phyloP scores from a whole-genome alignment of 2,329 filamentous ascomycete species.

The Aureobasidium musti region DNA sequence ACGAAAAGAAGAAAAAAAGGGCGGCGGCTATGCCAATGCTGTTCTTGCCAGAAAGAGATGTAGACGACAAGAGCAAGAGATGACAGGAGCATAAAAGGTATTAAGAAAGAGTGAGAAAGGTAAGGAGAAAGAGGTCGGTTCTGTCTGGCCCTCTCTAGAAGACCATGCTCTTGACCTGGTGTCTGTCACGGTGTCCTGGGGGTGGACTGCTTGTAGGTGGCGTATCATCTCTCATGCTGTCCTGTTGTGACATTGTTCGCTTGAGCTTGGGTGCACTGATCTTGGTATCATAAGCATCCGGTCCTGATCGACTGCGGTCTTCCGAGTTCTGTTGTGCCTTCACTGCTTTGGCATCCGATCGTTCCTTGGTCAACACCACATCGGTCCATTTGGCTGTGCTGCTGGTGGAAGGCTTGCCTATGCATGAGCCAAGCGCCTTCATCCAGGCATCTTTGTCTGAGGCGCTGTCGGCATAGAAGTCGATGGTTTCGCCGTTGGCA shows the following conservation, averaged over 20 bases:
- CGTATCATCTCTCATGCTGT: constrained; percentile 36
- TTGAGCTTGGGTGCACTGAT: constrained; percentile 29
- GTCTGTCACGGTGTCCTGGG: constrained; percentile 38
- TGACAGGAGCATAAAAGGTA: not conserved
- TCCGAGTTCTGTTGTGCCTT: constrained; percentile 10
- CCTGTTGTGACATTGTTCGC: constrained; percentile 31
- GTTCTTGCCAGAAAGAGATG: not conserved
- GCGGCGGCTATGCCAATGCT: constrained; percentile 11
- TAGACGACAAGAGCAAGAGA: not conserved
- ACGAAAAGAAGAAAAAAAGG: not conserved
- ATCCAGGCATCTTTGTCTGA: constrained; percentile 94
- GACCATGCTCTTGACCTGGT: constrained; percentile 46
- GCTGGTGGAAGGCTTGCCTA: constrained; percentile 58
- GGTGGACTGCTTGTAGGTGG: constrained; percentile 38
- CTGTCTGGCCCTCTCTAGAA: constrained; percentile 34
- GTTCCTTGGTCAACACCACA: constrained; percentile 51
- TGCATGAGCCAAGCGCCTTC: constrained; percentile 74
- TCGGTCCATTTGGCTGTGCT: constrained; percentile 61
- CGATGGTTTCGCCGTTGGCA: constrained; percentile 96
- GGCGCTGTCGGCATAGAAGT: constrained; percentile 92
- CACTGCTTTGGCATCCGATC: constrained; percentile 28
- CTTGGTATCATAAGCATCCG: constrained; percentile 34
- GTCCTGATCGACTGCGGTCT: constrained; percentile 33
- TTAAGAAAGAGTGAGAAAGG: not conserved
- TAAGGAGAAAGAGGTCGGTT: not conserved